These are phyloP conservation scores for Chenopodium suecicum DNA, from an alignment of 148 eudicot species.

Conservation along the genomic window DNA sequence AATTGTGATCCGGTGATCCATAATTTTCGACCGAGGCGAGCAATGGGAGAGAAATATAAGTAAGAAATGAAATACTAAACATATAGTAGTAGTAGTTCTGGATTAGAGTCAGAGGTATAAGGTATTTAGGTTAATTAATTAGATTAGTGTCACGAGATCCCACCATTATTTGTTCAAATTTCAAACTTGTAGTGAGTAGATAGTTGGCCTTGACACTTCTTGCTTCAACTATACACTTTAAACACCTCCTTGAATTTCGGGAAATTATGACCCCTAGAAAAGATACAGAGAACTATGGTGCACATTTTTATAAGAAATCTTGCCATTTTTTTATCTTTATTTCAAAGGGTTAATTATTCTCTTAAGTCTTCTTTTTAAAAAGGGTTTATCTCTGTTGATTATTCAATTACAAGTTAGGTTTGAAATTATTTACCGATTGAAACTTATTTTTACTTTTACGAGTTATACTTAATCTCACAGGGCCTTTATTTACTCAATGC, in stretches of 20 bases:
- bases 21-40: slow-evolving; percentile 32
- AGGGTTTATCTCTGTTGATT: too few relatives aligned
- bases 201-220: not conserved
- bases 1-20: slow-evolving; percentile 26
- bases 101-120: slow-evolving; percentile 19
- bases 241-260: slow-evolving; percentile 22
- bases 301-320: not conserved
- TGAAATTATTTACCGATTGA: too few relatives aligned
- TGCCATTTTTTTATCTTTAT: not conserved
- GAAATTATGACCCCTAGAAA: slow-evolving; percentile 14
- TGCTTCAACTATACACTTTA: slow-evolving; percentile 19
- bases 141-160: slow-evolving; percentile 32
- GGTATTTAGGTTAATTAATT: slow-evolving; percentile 16
- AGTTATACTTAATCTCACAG: too few relatives aligned
- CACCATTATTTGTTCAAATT: slow-evolving; percentile 36
- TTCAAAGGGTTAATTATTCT: not conserved
- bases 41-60: not conserved
- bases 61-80: not conserved
- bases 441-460: too few relatives aligned
- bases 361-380: not conserved
- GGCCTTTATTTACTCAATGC: too few relatives aligned
- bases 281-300: slow-evolving; percentile 1
- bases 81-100: not conserved
- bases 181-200: slow-evolving; percentile 17
- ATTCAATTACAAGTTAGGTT: too few relatives aligned